Evolutionary conservation across 1,139 yeast species (phyloP).

Genomic region (Eremothecium sinecaudum): DNA sequence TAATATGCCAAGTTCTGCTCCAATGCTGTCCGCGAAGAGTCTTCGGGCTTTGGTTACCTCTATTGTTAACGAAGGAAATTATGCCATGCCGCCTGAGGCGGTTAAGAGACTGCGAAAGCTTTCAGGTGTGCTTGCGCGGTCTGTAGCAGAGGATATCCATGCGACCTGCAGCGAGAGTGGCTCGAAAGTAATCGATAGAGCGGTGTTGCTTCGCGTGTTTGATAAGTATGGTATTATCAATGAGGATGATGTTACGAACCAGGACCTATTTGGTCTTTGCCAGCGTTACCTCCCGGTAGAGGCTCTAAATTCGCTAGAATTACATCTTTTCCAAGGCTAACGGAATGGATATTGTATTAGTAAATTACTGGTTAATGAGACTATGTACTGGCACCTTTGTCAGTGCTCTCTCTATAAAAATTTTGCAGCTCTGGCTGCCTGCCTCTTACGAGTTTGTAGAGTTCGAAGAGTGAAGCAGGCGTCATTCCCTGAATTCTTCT

Average conservation of each 20-base stretch:
- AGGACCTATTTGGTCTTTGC: conserved; percentile 22
- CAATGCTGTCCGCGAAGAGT: not conserved
- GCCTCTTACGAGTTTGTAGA: conserved; percentile 36
- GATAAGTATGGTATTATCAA: conserved; percentile 5
- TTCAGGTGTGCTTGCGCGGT: not conserved
- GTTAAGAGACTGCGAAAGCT: not conserved
- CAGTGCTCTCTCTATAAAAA: too few relatives aligned
- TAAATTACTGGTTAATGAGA: too few relatives aligned
- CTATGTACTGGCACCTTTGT: too few relatives aligned
- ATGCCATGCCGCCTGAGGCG: not conserved
- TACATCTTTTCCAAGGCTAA: conserved; percentile 12
- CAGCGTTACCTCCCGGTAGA: conserved; percentile 21
- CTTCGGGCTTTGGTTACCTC: not conserved
- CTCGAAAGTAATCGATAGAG: conserved; percentile 1
- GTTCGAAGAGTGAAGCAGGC: conserved; percentile 70
- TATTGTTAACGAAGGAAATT: not conserved
- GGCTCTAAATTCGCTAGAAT: conserved; percentile 22
- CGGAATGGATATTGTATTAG: not conserved
- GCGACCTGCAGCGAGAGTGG: not conserved
- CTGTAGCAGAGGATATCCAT: not conserved
- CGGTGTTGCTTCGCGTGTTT: not conserved
- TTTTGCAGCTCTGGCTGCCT: conserved; percentile 10
- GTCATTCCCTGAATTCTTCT: conserved; percentile 90
- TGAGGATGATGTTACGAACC: conserved; percentile 11
- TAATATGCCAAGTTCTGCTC: not conserved